Conservation (phyloP, 192 early-diverging fungal genomes). For the Backusella westeae region DNA sequence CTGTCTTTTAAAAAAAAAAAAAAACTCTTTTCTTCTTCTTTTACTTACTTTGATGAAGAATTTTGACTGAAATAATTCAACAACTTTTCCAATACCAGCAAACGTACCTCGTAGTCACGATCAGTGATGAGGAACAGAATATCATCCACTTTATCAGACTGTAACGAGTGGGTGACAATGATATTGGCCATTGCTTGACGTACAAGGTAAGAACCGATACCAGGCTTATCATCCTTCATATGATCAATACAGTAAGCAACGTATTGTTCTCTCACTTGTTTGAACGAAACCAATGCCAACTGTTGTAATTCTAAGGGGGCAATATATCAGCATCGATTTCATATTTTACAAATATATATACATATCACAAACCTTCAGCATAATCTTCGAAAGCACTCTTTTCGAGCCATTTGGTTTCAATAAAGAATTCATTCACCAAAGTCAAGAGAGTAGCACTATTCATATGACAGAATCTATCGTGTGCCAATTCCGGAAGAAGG, state of each 20-base stretch:
- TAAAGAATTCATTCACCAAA: constrained; percentile 49
- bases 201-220: constrained; percentile 40
- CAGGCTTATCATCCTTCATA: background rate
- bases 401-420: constrained; percentile 38
- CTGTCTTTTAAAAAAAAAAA: background rate
- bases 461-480: constrained; percentile 44
- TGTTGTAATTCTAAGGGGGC: background rate
- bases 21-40: background rate
- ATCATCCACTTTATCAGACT: constrained; percentile 17
- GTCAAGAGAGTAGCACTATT: constrained; percentile 48
- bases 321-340: background rate
- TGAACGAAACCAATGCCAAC: background rate
- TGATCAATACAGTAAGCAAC: background rate
- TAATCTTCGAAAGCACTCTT: constrained; percentile 14
- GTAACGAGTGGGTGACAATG: constrained; percentile 26
- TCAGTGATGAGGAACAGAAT: constrained; percentile 46
- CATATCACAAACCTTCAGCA: constrained; percentile 24
- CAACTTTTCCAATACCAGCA: constrained; percentile 48
- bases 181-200: constrained; percentile 40
- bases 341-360: background rate
- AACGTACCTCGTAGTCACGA: constrained; percentile 65
- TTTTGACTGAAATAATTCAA: constrained; percentile 16
- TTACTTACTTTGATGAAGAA: constrained; percentile 12
- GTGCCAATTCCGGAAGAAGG: constrained; percentile 33
- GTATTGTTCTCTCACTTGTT: constrained; percentile 4